These are phyloP conservation scores for Coemansia sp. DNA, from an alignment of 192 early-diverging fungal species.

Conservation along the genomic window DNA sequence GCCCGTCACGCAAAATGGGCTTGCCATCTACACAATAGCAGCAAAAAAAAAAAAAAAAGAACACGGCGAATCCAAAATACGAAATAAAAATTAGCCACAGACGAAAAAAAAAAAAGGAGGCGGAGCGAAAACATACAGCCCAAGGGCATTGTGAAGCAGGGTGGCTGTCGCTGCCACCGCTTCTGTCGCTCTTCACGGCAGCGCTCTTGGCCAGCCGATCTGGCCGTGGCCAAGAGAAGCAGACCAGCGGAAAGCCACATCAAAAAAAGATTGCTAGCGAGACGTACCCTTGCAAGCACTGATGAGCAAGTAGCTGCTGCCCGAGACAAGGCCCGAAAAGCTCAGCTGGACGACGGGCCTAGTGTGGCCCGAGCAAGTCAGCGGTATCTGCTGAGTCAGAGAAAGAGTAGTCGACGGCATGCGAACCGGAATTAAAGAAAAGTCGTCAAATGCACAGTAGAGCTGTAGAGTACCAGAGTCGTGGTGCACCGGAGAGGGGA, in stretches of 20 bases:
- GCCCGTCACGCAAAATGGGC: conserved; percentile 82
- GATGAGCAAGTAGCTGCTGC: conserved; percentile 77
- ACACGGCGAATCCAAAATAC: not conserved
- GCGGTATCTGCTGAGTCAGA: conserved; percentile 59
- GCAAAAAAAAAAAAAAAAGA: not conserved
- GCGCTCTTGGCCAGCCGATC: not conserved
- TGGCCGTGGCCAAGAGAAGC: not conserved
- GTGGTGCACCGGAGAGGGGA: not conserved
- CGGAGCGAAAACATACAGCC: not conserved
- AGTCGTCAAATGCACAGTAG: conserved; percentile 9
- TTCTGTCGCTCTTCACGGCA: not conserved
- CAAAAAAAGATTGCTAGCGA: not conserved
- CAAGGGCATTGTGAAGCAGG: conserved; percentile 1
- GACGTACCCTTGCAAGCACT: conserved; percentile 75
- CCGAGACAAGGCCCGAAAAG: conserved; percentile 71
- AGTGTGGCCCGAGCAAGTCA: conserved; percentile 89
- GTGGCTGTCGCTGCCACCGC: not conserved
- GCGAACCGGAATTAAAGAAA: conserved; percentile 9
- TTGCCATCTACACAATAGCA: conserved; percentile 62
- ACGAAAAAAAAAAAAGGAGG: not conserved
- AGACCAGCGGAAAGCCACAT: not conserved
- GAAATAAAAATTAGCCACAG: not conserved
- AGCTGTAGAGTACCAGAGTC: not conserved
- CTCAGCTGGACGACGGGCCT: conserved; percentile 85
- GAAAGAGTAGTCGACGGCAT: conserved; percentile 36